Conservation (phyloP, 495 filamentous ascomycete species). For the Tuber indicum region DNA sequence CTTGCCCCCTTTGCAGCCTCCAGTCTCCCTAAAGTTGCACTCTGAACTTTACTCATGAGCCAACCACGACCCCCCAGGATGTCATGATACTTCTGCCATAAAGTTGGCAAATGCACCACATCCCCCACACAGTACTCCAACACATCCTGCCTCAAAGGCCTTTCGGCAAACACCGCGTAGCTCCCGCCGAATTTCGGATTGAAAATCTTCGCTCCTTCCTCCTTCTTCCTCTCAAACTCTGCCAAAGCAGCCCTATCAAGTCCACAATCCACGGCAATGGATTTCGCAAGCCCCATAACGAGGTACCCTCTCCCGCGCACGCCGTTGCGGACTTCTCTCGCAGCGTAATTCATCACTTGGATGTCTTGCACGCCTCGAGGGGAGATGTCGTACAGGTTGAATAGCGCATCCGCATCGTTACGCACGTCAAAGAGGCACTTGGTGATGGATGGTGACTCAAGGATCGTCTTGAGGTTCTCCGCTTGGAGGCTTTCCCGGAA, state of each 20-base stretch:
- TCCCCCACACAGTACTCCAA: conserved; percentile 49
- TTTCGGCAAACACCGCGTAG: conserved; percentile 50
- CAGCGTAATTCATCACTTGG: conserved; percentile 54
- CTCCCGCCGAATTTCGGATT: conserved; percentile 45
- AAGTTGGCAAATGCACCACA: conserved; percentile 45
- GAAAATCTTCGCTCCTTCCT: conserved; percentile 45
- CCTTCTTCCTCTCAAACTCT: conserved; percentile 46
- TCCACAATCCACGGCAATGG: conserved; percentile 45
- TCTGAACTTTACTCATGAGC: background rate
- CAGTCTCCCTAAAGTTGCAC: background rate
- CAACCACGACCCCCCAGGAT: background rate
- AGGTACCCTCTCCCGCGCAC: conserved; percentile 37
- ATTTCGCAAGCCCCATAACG: conserved; percentile 44
- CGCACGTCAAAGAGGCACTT: conserved; percentile 56
- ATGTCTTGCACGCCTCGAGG: conserved; percentile 49
- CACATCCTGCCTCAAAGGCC: conserved; percentile 47
- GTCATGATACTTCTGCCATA: conserved; percentile 41
- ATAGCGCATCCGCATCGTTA: conserved; percentile 55
- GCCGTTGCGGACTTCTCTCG: conserved; percentile 24
- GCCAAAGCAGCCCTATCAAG: conserved; percentile 23
- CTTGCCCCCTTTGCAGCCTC: background rate
- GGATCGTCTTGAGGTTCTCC: conserved; percentile 48
- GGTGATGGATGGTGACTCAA: conserved; percentile 46
- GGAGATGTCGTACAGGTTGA: conserved; percentile 44
- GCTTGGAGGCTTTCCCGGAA: conserved; percentile 32